Percentiles rank a stretch among this genome's conserved stretches.
These are phyloP conservation scores for Sophora flavescens DNA, from an alignment of 306 rosid genomes.

Conservation along the genomic window DNA sequence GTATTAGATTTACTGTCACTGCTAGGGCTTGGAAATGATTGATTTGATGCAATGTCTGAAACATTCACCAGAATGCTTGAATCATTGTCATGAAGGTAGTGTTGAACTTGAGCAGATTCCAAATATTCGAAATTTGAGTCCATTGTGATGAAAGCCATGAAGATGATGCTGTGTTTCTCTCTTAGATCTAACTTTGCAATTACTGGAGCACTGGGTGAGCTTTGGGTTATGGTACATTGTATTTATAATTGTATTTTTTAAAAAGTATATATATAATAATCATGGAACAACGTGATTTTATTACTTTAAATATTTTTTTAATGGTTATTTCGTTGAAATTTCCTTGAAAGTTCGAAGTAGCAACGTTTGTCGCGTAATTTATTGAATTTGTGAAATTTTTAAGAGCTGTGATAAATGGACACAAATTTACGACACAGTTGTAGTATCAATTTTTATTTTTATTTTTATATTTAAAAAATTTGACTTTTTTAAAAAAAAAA, in stretches of 20 bases:
- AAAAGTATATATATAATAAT: neutral
- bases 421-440: no score
- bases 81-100: neutral
- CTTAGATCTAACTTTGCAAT: neutral
- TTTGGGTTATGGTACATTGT: neutral
- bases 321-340: constrained; percentile 14
- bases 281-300: constrained; percentile 12
- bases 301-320: neutral
- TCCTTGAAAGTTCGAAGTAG: neutral
- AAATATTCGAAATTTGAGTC: neutral
- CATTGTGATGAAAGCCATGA: constrained; percentile 2
- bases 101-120: neutral
- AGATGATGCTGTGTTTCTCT: neutral
- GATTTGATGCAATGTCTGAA: neutral
- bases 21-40: neutral
- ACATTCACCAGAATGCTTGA: neutral
- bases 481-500: no score
- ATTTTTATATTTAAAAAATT: no score
- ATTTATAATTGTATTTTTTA: neutral
- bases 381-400: no score
- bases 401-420: no score
- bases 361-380: neutral
- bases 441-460: no score
- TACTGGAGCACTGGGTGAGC: neutral
- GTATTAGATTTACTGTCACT: neutral